Percentiles rank a stretch among this genome's conserved stretches.
These are phyloP conservation scores for Mortierella antarctica DNA, from an alignment of 192 early-diverging fungal species.

Conservation along the genomic window DNA sequence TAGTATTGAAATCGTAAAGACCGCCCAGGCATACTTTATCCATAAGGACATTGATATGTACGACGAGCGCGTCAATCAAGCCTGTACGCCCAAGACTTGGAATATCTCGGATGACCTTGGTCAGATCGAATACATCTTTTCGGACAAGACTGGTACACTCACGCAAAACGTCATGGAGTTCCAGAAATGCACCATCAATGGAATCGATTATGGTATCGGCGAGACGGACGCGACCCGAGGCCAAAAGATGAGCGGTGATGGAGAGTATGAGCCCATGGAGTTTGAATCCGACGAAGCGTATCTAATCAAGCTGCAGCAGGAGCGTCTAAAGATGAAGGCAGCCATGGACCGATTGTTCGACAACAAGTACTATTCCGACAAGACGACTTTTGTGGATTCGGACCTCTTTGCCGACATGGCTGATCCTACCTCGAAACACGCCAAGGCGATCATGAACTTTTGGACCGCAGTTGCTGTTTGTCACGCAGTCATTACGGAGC, in stretches of 20 bases:
- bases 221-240: conserved; percentile 65
- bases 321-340: conserved; percentile 65
- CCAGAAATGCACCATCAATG: conserved; percentile 89
- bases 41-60: conserved; percentile 92
- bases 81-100: conserved; percentile 90
- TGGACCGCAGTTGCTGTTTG: conserved; percentile 88
- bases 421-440: conserved; percentile 63
- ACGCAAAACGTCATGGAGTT: conserved; percentile 98
- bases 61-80: conserved; percentile 76
- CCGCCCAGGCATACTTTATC: conserved; percentile 93
- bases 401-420: conserved; percentile 72
- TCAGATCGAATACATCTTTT: conserved; percentile 96
- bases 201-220: conserved; percentile 81
- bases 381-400: conserved; percentile 78
- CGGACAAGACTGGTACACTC: conserved; percentile 97
- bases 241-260: conserved; percentile 49
- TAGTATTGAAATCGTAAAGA: conserved; percentile 93
- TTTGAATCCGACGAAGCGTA: conserved; percentile 45
- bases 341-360: conserved; percentile 65
- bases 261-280: conserved; percentile 43
- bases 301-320: conserved; percentile 45
- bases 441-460: conserved; percentile 78
- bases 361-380: conserved; percentile 71
- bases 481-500: conserved; percentile 85
- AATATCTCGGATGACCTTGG: conserved; percentile 93